These are phyloP conservation scores for Phytophthora litchii DNA, from an alignment of 352 stramenopile genomes.

Conservation along the genomic window DNA sequence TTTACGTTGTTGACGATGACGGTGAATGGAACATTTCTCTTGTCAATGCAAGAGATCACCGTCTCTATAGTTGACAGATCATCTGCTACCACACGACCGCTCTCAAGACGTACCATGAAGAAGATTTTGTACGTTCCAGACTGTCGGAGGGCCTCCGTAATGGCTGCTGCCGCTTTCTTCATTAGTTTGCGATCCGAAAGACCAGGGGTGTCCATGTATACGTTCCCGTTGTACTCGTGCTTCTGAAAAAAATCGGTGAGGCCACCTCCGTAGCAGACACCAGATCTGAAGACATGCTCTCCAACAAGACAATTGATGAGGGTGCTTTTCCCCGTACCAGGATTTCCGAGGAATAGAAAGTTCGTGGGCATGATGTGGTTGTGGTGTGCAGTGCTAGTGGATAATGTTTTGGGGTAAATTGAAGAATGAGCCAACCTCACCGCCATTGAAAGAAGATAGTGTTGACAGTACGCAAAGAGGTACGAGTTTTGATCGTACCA, in stretches of 20 bases:
- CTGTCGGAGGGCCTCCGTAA: slow-evolving; percentile 22
- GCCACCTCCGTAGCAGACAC: slow-evolving; percentile 11
- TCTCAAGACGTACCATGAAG: slow-evolving; percentile 32
- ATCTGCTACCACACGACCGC: slow-evolving; percentile 23
- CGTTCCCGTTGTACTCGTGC: slow-evolving; percentile 9
- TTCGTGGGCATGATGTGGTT: slow-evolving; percentile 4
- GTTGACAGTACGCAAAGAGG: too few species aligned
- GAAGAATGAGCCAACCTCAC: neutral
- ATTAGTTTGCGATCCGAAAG: slow-evolving; percentile 10
- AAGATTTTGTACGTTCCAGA: slow-evolving; percentile 31
- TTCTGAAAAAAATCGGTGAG: slow-evolving; percentile 24
- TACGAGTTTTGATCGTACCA: too few species aligned
- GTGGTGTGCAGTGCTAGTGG: too few species aligned
- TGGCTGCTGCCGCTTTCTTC: slow-evolving; percentile 1
- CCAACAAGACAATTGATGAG: slow-evolving; percentile 38
- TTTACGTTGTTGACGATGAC: slow-evolving; percentile 33
- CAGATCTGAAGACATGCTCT: slow-evolving; percentile 7
- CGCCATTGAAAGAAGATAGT: neutral
- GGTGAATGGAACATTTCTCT: slow-evolving; percentile 12
- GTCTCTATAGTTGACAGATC: slow-evolving; percentile 28
- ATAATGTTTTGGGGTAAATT: too few species aligned
- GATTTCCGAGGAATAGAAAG: slow-evolving; percentile 29
- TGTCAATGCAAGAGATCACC: slow-evolving; percentile 22
- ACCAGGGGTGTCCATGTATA: slow-evolving; percentile 36
- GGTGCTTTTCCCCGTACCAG: slow-evolving; percentile 31